Conservation (phyloP, 371 early-diverging fungal species). For the Catenaria anguillulae region DNA sequence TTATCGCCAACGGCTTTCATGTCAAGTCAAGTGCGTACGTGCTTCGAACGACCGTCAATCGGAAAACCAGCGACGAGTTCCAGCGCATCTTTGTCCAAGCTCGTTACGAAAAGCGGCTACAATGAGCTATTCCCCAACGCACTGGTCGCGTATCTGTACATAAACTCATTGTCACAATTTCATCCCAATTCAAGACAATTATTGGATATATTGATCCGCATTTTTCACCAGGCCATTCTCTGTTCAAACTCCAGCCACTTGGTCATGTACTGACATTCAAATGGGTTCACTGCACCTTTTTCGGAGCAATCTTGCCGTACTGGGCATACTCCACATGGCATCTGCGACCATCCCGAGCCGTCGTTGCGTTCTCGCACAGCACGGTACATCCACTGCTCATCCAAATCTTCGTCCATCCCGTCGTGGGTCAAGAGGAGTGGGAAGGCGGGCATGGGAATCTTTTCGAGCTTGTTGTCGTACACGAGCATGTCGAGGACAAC, state of each 20-base stretch:
- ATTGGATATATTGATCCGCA: too few relatives aligned
- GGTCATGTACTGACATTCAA: conserved; percentile 7
- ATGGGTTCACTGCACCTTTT: conserved; percentile 7
- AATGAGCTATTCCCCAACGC: too few relatives aligned
- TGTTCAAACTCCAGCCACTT: conserved; percentile 6
- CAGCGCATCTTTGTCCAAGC: conserved; percentile 81
- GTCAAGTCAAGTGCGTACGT: conserved; percentile 56
- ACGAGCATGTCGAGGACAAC: conserved; percentile 68
- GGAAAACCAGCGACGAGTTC: conserved; percentile 53
- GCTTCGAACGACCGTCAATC: conserved; percentile 61
- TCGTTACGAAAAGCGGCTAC: conserved; percentile 40
- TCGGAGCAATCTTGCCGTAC: conserved; percentile 7
- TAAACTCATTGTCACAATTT: too few relatives aligned
- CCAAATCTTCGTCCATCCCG: neutral
- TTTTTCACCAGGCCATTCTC: neutral
- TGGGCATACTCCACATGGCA: conserved; percentile 14
- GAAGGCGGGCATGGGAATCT: conserved; percentile 19
- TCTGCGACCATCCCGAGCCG: conserved; percentile 5
- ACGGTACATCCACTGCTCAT: neutral
- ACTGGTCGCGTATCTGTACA: too few relatives aligned
- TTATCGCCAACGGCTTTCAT: conserved; percentile 50
- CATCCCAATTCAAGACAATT: too few relatives aligned
- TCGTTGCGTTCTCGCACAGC: neutral
- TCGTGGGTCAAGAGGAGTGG: conserved; percentile 4
- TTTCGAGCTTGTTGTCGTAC: conserved; percentile 76